Evolutionary conservation across 148 eudicot species (phyloP), one percentile per base, ranked within the genome.

Genomic region (Fagopyrum tataricum): DNA sequence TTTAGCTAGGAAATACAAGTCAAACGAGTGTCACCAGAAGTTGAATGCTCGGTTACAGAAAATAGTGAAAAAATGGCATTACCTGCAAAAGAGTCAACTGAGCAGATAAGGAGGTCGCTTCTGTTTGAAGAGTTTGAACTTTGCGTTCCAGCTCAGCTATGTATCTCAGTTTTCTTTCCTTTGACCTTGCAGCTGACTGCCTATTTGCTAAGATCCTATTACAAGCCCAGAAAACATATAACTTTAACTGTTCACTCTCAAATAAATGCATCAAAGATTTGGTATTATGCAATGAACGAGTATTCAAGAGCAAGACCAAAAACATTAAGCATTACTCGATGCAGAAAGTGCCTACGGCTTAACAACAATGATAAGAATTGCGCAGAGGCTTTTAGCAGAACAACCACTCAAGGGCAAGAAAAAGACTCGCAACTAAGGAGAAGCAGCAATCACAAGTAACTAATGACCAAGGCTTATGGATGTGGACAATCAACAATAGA

Each of bases 131-230:
- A 2, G 91, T 82, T 76, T 89, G 89, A 43, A 89, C 87, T 78
- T 87, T 89, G 79, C 87, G 87, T 76, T 89, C 94, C 67, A 89
- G 85, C 83, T 89, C 94, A 58, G 88, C 84, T 73, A 89, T 87
- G 81, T 89, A 89, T 79, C 91, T 82, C 87, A 82, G 85, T 79
- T 89, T 89, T 85, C 94, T 89, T 82, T 89, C 94, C 77, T 89
- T 87, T 20, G 91, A 89, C 80, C 91, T 84, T 72, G 89, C 90
- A 75, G 90, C 93, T 55, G 90, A 89, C 76, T 89, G 93, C 78
- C 93, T 81, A 78, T 89, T 89, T 18, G 93, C 93, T 89, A 88
- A 89, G 72, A 87, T 85, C 80, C 94, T 89, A 73, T 52, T 59
- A 53, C 71, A 67, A 40, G 20, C 21, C 15, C 47, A 40, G 37